Conservation (phyloP, 345 rosid species). For the Populus euphratica region DNA sequence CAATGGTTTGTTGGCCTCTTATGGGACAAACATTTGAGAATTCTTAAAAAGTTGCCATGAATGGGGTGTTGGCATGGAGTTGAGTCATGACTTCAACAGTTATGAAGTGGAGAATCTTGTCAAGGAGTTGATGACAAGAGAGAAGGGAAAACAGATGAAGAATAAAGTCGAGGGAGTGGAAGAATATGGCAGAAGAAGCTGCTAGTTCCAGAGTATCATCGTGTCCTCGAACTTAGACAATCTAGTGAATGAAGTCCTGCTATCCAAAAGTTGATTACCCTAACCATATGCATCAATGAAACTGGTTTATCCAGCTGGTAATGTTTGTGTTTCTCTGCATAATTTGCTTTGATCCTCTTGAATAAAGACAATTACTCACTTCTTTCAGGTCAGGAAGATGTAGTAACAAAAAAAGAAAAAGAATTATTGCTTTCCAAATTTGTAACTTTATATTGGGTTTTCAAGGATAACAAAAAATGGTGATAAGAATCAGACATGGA, state of each 20-base stretch:
- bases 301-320: no score
- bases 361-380: no score
- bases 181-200: conserved; percentile 5
- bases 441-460: no score
- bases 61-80: conserved; percentile 2
- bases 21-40: background rate
- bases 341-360: no score
- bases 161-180: background rate
- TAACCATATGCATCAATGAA: no score
- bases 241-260: background rate
- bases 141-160: background rate
- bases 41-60: conserved; percentile 3
- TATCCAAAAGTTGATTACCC: background rate
- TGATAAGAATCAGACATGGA: no score
- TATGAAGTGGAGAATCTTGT: conserved; percentile 1
- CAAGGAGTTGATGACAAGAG: background rate
- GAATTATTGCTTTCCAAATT: no score
- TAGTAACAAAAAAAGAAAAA: no score
- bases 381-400: no score
- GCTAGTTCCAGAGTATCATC: background rate
- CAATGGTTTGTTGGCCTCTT: conserved; percentile 9
- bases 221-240: background rate
- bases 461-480: no score
- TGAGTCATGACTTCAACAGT: background rate
- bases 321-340: no score